These are phyloP conservation scores for Eutypella sp. DNA, from an alignment of 2,329 filamentous ascomycete genomes.

Conservation along the genomic window DNA sequence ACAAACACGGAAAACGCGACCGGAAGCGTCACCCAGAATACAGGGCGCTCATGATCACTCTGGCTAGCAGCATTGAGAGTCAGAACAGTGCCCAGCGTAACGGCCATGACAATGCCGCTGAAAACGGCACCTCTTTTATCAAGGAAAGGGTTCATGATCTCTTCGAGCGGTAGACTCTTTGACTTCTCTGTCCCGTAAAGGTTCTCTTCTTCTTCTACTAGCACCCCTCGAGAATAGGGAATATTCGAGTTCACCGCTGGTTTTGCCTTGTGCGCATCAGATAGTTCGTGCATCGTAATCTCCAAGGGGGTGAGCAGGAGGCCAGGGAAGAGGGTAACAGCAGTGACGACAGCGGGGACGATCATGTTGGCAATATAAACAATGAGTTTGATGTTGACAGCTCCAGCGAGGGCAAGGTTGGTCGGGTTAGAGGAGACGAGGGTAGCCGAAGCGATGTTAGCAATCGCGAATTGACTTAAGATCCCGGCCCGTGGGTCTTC, in stretches of 20 bases:
- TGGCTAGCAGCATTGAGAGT: slow-evolving; percentile 58
- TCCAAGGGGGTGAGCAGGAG: slow-evolving; percentile 57
- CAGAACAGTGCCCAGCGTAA: slow-evolving; percentile 60
- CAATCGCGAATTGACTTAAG: slow-evolving; percentile 64
- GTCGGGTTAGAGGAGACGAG: slow-evolving; percentile 75
- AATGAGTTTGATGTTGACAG: slow-evolving; percentile 67
- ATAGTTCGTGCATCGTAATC: slow-evolving; percentile 65
- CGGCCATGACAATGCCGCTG: slow-evolving; percentile 61
- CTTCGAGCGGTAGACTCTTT: slow-evolving; percentile 58
- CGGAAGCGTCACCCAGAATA: slow-evolving; percentile 66
- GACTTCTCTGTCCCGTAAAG: slow-evolving; percentile 43
- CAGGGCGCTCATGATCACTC: slow-evolving; percentile 45
- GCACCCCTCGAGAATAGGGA: slow-evolving; percentile 53
- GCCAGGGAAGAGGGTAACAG: slow-evolving; percentile 60
- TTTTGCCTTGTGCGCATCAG: slow-evolving; percentile 48
- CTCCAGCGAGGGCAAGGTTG: slow-evolving; percentile 68
- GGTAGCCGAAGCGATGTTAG: slow-evolving; percentile 70
- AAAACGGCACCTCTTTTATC: slow-evolving; percentile 62
- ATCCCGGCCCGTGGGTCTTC: slow-evolving; percentile 69
- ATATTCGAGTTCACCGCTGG: slow-evolving; percentile 70
- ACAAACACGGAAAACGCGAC: slow-evolving; percentile 64
- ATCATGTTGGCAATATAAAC: slow-evolving; percentile 75
- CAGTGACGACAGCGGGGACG: slow-evolving; percentile 65
- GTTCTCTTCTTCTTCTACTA: slow-evolving; percentile 45
- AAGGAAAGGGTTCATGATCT: slow-evolving; percentile 71